Percentiles rank a stretch among this genome's conserved stretches.
Conservation (phyloP, 257 asterid species). For the Primulina huaijiensis region DNA sequence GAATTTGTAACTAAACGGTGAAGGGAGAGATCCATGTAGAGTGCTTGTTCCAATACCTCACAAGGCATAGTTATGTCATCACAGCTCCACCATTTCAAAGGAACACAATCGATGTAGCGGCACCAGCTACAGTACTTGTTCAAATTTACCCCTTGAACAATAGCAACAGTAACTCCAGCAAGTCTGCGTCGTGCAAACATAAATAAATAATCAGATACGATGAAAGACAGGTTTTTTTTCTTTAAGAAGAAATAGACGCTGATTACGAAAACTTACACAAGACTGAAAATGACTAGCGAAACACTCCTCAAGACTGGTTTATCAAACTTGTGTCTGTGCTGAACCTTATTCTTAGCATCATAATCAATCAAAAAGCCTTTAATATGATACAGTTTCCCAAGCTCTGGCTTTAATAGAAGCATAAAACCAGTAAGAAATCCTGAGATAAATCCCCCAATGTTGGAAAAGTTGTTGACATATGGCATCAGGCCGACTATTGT, state of each 20-base stretch:
- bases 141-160: slow-evolving; percentile 43
- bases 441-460: slow-evolving; percentile 70
- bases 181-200: slow-evolving; percentile 37
- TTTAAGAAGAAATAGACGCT: neutral
- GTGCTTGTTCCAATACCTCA: slow-evolving; percentile 43
- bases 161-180: slow-evolving; percentile 51
- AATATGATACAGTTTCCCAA: slow-evolving; percentile 37
- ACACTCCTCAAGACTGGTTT: neutral
- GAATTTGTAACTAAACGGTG: neutral
- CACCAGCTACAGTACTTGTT: slow-evolving; percentile 75
- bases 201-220: no score
- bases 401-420: slow-evolving; percentile 61
- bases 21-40: neutral
- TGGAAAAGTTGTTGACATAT: slow-evolving; percentile 69
- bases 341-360: slow-evolving; percentile 41
- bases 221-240: neutral
- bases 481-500: slow-evolving; percentile 69
- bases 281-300: neutral
- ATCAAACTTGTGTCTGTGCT: neutral
- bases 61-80: slow-evolving; percentile 46
- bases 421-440: slow-evolving; percentile 72
- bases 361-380: slow-evolving; percentile 69
- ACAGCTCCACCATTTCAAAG: slow-evolving; percentile 89
- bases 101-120: slow-evolving; percentile 65
- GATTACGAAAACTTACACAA: slow-evolving; percentile 52